Base-by-base conservation (phyloP, 2,329 filamentous ascomycete genomes). In the Emergomyces africanus region DNA sequence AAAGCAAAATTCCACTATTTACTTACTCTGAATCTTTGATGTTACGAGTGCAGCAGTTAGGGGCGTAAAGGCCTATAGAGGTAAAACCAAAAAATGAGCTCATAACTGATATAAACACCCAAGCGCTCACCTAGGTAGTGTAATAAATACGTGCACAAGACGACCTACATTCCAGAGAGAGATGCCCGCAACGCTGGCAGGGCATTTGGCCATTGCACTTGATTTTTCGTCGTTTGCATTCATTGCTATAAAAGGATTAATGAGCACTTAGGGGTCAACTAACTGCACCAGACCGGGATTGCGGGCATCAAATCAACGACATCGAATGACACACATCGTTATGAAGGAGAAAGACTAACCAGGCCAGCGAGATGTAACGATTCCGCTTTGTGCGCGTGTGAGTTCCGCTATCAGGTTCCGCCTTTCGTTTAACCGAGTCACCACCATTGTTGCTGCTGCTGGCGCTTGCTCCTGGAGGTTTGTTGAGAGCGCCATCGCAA, bases 11-110 rank as follows among this genome's bases (percentile, higher is more conserved):
- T 6, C 14, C 14, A 33, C 23, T 42, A 5, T 39, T n/a, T 5
- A 23, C 78, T 61, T 71, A 81, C 77, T 95, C 89, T 53, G 90
- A 90, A 67, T 96, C 91, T 72, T 92, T 94, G 79, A 96, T 90
- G 72, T 83, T 90, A 76, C 83, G 91, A 62, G 73, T 78, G 71
- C 83, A 85, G 75, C 83, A 86, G 67, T 86, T 86, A 5, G 83
- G 82, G 61, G 83, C 81, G 74, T 86, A 86, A 60, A 83, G 73
- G 68, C 81, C 74, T 76, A n/a, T 39, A 23, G 35, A 51, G 44
- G 5, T 10, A 39, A 56, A 49, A n/a, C 2, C 20, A 46, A 53
- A 37, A 30, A 42, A 37, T 54, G 23, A 28, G 51, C 18, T 33
- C 30, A 55, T 5, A 55, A 8, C 10, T 15, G 25, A 56, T 37